These are phyloP conservation scores for Phaseolus lunatus DNA, from an alignment of 306 rosid genomes.

Conservation along the genomic window DNA sequence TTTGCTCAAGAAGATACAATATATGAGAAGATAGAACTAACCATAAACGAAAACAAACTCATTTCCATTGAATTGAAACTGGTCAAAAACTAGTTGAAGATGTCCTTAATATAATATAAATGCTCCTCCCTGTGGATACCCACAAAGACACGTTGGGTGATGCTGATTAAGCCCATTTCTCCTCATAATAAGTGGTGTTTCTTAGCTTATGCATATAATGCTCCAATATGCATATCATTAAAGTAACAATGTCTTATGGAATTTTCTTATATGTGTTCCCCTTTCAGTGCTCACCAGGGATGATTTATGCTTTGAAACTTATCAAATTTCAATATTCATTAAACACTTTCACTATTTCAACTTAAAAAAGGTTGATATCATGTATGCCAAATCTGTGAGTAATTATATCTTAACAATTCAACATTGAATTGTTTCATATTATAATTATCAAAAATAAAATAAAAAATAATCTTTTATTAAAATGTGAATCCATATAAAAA, in stretches of 20 bases:
- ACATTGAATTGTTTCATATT: too few relatives aligned
- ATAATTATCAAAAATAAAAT: too few relatives aligned
- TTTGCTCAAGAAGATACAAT: constrained; percentile 1
- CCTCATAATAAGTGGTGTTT: constrained; percentile 39
- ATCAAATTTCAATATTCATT: constrained; percentile 23
- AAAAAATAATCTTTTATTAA: too few relatives aligned
- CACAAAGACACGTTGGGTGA: constrained; percentile 45
- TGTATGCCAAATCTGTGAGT: too few relatives aligned
- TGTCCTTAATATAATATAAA: constrained; percentile 26
- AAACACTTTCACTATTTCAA: not conserved
- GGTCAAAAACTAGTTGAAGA: constrained; percentile 30
- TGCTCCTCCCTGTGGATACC: constrained; percentile 44
- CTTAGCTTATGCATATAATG: constrained; percentile 40
- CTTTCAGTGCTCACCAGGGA: constrained; percentile 35
- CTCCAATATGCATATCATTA: constrained; percentile 49
- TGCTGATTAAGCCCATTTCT: constrained; percentile 39
- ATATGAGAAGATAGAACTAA: constrained; percentile 11
- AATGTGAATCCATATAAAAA: too few relatives aligned
- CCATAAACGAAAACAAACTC: not conserved
- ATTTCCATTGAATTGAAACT: constrained; percentile 35
- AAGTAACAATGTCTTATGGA: constrained; percentile 37
- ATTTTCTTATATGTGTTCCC: constrained; percentile 39
- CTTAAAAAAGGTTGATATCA: not conserved
- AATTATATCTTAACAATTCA: too few relatives aligned
- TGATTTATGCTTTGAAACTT: constrained; percentile 46